Percentiles rank a stretch among this genome's conserved stretches.
phyloP scores from a whole-genome alignment of 352 stramenopile species.

The Blastocystis sp. region DNA sequence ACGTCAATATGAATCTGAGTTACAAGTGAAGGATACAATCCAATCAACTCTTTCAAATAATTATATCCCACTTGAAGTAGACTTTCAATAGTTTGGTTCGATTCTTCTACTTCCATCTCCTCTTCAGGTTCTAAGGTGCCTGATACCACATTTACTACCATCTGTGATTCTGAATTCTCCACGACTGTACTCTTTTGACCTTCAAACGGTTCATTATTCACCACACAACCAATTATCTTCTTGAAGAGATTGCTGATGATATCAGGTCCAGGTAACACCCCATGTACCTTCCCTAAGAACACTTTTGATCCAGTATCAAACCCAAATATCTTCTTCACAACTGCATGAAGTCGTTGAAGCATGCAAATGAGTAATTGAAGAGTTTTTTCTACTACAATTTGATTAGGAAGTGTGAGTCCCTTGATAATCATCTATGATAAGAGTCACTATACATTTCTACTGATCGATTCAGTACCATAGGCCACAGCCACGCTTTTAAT shows the following conservation, averaged over 20 bases:
- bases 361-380: not conserved
- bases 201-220: not conserved
- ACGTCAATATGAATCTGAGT: conserved; percentile 5
- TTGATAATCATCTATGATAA: conserved; percentile 4
- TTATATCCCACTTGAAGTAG: not conserved
- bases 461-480: not conserved
- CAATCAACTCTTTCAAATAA: not conserved
- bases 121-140: not conserved
- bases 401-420: not conserved
- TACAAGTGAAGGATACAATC: not conserved
- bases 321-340: not conserved
- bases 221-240: not conserved
- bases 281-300: not conserved
- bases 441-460: not conserved
- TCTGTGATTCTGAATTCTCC: not conserved
- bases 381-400: conserved; percentile 10
- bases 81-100: not conserved
- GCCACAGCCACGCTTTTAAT: not conserved
- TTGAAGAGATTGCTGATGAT: conserved; percentile 4
- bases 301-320: not conserved
- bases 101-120: not conserved
- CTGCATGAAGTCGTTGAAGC: not conserved
- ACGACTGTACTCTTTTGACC: not conserved
- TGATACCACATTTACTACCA: not conserved
- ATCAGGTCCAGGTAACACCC: not conserved